These are phyloP conservation scores for Camelina laxa DNA, from an alignment of 345 rosid species.

Conservation along the genomic window DNA sequence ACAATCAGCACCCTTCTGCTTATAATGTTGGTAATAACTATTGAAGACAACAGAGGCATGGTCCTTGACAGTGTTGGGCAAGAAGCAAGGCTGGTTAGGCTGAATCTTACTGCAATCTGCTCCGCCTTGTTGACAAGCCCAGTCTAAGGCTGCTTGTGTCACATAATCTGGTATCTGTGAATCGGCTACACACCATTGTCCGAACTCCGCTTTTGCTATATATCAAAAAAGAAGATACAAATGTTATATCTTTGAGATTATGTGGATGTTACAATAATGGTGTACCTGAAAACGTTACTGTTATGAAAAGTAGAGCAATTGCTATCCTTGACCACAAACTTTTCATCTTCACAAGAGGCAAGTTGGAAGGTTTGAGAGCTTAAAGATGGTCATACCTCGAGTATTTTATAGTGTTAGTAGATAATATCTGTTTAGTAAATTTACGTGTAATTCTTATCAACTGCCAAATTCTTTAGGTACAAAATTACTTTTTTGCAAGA, in stretches of 20 bases:
- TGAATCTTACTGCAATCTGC: slow-evolving; percentile 65
- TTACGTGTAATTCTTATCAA: background rate
- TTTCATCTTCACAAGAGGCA: slow-evolving; percentile 43
- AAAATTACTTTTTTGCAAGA: background rate
- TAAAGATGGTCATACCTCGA: background rate
- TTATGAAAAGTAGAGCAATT: slow-evolving; percentile 47
- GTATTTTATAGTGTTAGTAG: background rate
- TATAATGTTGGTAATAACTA: slow-evolving; percentile 59
- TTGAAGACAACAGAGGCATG: slow-evolving; percentile 81
- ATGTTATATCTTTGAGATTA: background rate
- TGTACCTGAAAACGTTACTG: slow-evolving; percentile 45
- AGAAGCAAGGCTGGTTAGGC: slow-evolving; percentile 58
- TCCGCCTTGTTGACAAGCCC: slow-evolving; percentile 65
- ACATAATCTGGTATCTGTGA: slow-evolving; percentile 59
- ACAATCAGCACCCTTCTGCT: slow-evolving; percentile 62
- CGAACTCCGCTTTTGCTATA: slow-evolving; percentile 36
- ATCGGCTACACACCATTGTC: slow-evolving; percentile 74
- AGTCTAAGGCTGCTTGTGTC: slow-evolving; percentile 62
- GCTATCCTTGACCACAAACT: slow-evolving; percentile 34
- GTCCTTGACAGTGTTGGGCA: slow-evolving; percentile 61
- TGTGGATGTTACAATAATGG: background rate
- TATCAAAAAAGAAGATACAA: background rate
- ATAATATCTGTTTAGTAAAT: background rate
- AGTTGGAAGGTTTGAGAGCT: background rate
- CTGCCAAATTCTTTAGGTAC: background rate